Base-by-base conservation (phyloP, 106 monocot species). In the Posidonia australis region DNA sequence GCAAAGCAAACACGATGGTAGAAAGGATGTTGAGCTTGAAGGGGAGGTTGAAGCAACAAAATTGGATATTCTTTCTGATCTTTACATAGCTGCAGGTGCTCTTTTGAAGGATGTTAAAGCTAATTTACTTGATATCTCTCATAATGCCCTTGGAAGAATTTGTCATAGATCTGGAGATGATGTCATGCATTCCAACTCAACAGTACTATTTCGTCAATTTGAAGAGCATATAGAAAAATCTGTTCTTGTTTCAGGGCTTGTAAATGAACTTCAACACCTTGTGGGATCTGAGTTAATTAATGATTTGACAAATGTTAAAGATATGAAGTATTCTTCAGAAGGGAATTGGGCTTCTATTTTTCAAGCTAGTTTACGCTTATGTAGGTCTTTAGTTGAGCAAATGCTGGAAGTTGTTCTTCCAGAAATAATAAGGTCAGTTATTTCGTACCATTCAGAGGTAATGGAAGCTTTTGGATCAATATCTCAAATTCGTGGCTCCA, bases 381-480 rank as follows among this genome's bases (percentile, higher is more conserved):
- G 74, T 64, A 91, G 74, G 62, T 13, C 67, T 18, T 70, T 83
- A 56, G 59, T 85, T 70, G 91, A 91, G 53, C 78, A 88, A 47
- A 77, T 91, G 70, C 68, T 75, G 54, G 80, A 81, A 69, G 68
- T 64, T 66, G 72, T 72, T 77, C 82, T 91, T 26, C 90, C 98
- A 43, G 87, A 87, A 64, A 70, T 98, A 43, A 85, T 98, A 43
- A 82, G 63, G 54, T 76, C 74, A 43, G 41, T 78, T 64, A 28
- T 98, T 46, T 81, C 85, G 23, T 74, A 74, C 46, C 88, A 81
- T 67, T 75, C 96, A 20, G 87, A 87, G 66, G 78, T 84, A 54
- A 98, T 91, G 87, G 98, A 98, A 77, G 74, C 78, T 41, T 87
- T 98, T 77, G 85, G 87, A 63, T 80, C 78, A n/a, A 53, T 98